Base-by-base conservation (phyloP, 306 rosid genomes). In the Leucaena leucocephala region DNA sequence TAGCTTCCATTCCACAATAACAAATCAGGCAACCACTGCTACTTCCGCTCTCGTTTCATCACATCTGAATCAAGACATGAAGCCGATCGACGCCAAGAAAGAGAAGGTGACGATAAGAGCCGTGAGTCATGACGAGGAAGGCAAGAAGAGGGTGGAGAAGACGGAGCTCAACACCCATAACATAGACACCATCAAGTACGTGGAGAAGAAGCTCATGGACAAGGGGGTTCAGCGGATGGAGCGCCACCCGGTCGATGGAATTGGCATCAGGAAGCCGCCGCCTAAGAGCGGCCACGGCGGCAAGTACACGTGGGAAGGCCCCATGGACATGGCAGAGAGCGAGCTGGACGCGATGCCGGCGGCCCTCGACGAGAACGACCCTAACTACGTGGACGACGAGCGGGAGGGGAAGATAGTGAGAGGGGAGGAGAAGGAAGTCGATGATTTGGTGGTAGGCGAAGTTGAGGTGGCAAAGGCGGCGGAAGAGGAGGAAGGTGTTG, bases 221-320 rank as follows among this genome's bases (percentile, higher is more conserved):
- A 94, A 89, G 75, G 97, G 97, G 0, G 68, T 88, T 7, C 90
- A 81, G 55, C 86, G 97, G 3, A 38, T 80, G 50, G 98, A 94
- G 0, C 97, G 98, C 69, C 98, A 89, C 88, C 91, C 98, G 0
- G 82, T 59, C 3, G 81, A 88, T 45, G 90, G 92, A 7, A 70
- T 72, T 0, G 87, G 92, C 0, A 82, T 92, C 10, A 78, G 85
- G 0, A 52, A 49, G 49, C 87, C 81, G 3, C 94, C 97, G 3
- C 87, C 88, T 0, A 94, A 94, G 88, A 83, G 88, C 0, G 97
- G 97, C 33, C 92, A 68, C 40, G 97, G 97, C 0, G 97, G 97
- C 2, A 94, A 88, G 93, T 94, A 72, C 87, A 94, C 97, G 0
- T 92, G 98, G 98, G 95, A 91, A 34, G 98, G 98, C 2, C 97